These are phyloP conservation scores for Aspergillus sojae DNA, from an alignment of 2,329 filamentous ascomycete species.

Conservation along the genomic window DNA sequence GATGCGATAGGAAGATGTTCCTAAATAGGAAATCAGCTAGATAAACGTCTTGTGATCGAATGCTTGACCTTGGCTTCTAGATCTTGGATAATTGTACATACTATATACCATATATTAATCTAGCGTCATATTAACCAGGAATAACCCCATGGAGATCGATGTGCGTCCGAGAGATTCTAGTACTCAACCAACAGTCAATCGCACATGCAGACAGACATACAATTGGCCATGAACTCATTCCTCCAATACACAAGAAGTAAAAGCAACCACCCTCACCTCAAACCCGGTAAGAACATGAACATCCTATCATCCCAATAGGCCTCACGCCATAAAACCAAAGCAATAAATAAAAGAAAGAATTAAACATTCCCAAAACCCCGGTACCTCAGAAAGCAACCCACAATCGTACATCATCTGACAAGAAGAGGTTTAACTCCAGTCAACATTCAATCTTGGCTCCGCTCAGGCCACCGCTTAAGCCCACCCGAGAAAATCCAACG, in stretches of 20 bases:
- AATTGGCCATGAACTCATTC: neutral
- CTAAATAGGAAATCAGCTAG: neutral
- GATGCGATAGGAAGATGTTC: neutral
- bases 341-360: neutral
- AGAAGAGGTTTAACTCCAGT: neutral
- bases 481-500: constrained; percentile 2
- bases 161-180: neutral
- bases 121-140: neutral
- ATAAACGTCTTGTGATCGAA: neutral
- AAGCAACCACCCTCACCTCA: no score
- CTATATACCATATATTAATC: neutral
- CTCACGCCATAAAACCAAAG: neutral
- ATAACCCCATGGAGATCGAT: neutral
- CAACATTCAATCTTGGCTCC: constrained; percentile 15
- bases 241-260: neutral
- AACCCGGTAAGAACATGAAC: neutral
- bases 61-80: neutral
- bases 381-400: neutral
- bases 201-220: neutral
- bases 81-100: no score
- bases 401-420: neutral
- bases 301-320: neutral
- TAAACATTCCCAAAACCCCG: neutral
- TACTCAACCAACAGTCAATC: neutral
- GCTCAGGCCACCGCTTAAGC: constrained; percentile 23